Evolutionary conservation across 352 stramenopile species (phyloP), one percentile per base, ranked within the genome.

Genomic region (Blastocystis sp.): DNA sequence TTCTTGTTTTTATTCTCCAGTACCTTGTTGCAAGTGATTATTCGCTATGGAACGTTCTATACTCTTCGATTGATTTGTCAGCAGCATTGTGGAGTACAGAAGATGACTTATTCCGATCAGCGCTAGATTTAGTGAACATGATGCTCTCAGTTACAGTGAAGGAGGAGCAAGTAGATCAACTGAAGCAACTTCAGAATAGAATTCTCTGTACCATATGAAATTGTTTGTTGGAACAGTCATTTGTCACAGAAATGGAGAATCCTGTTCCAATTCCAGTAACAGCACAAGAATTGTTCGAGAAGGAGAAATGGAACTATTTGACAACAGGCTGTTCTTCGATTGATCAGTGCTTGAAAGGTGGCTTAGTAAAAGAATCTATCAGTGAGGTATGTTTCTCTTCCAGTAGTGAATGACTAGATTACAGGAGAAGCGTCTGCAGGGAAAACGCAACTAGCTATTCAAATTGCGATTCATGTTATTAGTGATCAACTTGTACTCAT

Each of bases 291-390:
- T 21, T 74, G 6, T 74, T 51, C 14, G 63, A 74, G 24, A 14
- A n/a, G 0, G 42, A 83, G 58, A 32, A 66, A 49, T 54, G 9
- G 21, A 35, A 35, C n/a, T 83, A 65, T 16, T 5, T 83, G 5
- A 83, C 71, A 4, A 67, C 71, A 14, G 71, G 71, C 0, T 83
- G 71, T 46, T 3, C 21, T 32, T 83, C 71, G 24, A 83, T 83
- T 83, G 71, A 83, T 54, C 56, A 43, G 12, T 83, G 71, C 43
- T 43, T 83, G 71, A 83, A 83, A 43, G 71, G 71, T 29, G 71
- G 71, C 16, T 54, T 83, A 52, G 29, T 54, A n/a, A 29, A 51
- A 2, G 16, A 65, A 35, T 51, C 46, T 24, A 83, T 83, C 65
- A 83, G 12, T 5, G 71, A 83, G 24, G 71, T 66, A 43, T 56